A percentile compares a stretch with the other conserved stretches of the same genome.
Evolutionary conservation across 768 basidiomycete species (phyloP).

Genomic region (Boletus vinaceobasis): DNA sequence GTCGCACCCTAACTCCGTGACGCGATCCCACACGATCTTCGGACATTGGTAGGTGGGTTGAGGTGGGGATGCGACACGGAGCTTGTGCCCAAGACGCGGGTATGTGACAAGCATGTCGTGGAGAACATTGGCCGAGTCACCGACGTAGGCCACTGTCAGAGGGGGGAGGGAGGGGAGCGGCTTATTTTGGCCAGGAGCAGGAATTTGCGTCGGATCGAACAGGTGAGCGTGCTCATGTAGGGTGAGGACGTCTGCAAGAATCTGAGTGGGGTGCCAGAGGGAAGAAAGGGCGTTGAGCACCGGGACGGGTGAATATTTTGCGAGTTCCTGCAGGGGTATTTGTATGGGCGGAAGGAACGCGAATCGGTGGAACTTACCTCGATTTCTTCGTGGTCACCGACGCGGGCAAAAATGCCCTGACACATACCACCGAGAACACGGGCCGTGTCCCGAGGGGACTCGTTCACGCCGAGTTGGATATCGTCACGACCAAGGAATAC

Average conservation of each 20-base stretch:
- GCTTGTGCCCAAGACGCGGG: conserved; percentile 83
- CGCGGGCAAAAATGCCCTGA: conserved; percentile 95
- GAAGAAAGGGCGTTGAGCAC: conserved; percentile 95
- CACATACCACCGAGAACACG: conserved; percentile 92
- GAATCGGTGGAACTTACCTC: conserved; percentile 58
- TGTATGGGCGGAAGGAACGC: neutral
- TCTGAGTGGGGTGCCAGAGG: conserved; percentile 95
- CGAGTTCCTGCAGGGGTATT: conserved; percentile 66
- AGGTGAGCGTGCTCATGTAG: conserved; percentile 71
- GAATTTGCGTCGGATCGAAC: conserved; percentile 37
- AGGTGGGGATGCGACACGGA: conserved; percentile 81
- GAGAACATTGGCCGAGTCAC: conserved; percentile 91
- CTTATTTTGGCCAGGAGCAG: conserved; percentile 16
- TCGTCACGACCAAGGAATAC: conserved; percentile 88
- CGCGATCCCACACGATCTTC: conserved; percentile 72
- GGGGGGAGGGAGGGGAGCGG: conserved; percentile 59
- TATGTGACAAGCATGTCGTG: conserved; percentile 97
- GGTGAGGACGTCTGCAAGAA: conserved; percentile 89
- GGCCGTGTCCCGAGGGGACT: conserved; percentile 78
- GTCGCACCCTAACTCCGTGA: conserved; percentile 71
- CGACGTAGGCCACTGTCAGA: conserved; percentile 89
- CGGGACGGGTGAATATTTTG: conserved; percentile 85
- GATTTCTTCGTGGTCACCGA: conserved; percentile 88
- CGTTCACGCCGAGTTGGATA: conserved; percentile 96
- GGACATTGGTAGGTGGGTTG: conserved; percentile 63